Conservation (phyloP, 805 yeast species). For the Tetrapisispora iriomotensis region DNA sequence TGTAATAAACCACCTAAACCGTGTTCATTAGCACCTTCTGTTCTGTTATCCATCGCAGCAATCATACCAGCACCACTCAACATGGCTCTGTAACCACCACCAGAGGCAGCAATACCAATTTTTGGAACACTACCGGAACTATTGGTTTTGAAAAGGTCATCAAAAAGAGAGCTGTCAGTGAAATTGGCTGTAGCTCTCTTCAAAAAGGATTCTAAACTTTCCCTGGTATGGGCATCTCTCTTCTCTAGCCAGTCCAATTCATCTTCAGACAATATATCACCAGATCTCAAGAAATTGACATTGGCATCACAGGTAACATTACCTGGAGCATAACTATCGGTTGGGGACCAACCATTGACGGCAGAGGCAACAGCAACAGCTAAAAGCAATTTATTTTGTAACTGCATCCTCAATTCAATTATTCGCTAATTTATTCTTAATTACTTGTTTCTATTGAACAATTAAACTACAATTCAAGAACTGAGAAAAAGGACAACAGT, state of each 20-base stretch:
- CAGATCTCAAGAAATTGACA: constrained; percentile 35
- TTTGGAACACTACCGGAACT: constrained; percentile 22
- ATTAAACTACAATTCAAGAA: too few relatives aligned
- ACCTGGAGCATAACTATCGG: constrained; percentile 52
- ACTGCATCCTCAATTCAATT: too few relatives aligned
- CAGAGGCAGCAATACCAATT: constrained; percentile 58
- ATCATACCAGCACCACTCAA: constrained; percentile 75
- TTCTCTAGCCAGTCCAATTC: constrained; percentile 44
- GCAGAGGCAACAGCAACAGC: constrained; percentile 3
- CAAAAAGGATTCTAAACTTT: constrained; percentile 37
- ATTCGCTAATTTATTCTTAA: too few relatives aligned
- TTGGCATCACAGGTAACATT: constrained; percentile 36
- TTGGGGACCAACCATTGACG: constrained; percentile 29
- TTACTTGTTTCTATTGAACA: too few relatives aligned
- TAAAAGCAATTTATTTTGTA: constrained; percentile 5
- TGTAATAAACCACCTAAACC: constrained; percentile 71
- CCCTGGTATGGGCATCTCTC: constrained; percentile 37
- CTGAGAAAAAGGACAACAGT: too few relatives aligned
- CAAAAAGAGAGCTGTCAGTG: constrained; percentile 10
- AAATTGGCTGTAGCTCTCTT: constrained; percentile 29
- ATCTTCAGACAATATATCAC: constrained; percentile 33
- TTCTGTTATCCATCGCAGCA: constrained; percentile 73
- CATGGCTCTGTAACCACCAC: constrained; percentile 93
- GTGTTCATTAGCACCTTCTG: constrained; percentile 41
- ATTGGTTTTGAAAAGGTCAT: constrained; percentile 14